Conservation (phyloP, 176 grass and related monocot species). For the Thinopyrum elongatum region DNA sequence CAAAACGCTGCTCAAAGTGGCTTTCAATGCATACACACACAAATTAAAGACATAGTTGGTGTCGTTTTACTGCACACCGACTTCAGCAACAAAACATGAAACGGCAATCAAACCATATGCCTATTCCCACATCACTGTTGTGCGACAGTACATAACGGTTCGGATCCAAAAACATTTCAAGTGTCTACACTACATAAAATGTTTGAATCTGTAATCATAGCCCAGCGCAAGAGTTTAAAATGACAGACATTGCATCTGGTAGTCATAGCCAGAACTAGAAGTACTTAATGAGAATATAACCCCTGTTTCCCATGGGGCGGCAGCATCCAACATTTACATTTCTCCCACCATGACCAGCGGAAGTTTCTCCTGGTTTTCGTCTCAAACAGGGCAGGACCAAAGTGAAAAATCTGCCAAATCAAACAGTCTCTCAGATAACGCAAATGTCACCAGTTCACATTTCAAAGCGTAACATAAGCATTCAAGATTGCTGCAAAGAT, state of each 20-base stretch:
- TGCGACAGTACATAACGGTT: too few relatives aligned
- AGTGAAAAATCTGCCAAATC: constrained; percentile 29
- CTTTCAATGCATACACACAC: background rate
- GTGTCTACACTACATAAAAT: background rate
- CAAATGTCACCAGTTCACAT: background rate
- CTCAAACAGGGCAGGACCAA: background rate
- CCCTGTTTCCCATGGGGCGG: background rate
- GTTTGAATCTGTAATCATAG: background rate
- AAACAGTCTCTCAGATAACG: constrained; percentile 15
- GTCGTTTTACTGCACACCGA: background rate
- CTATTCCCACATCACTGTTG: background rate
- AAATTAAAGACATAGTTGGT: background rate
- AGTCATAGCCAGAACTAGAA: background rate
- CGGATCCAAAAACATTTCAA: too few relatives aligned
- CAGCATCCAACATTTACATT: constrained; percentile 3
- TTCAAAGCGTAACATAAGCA: background rate
- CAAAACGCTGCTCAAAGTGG: too few relatives aligned
- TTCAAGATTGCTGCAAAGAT: background rate
- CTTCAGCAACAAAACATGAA: background rate
- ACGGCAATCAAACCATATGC: background rate
- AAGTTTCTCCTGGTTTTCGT: background rate
- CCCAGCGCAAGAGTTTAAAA: background rate
- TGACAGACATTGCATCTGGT: background rate
- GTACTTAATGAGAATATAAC: background rate
- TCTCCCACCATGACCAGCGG: background rate